Conservation (phyloP, 2,329 filamentous ascomycete genomes). For the Chrysosphaeria jannelii region DNA sequence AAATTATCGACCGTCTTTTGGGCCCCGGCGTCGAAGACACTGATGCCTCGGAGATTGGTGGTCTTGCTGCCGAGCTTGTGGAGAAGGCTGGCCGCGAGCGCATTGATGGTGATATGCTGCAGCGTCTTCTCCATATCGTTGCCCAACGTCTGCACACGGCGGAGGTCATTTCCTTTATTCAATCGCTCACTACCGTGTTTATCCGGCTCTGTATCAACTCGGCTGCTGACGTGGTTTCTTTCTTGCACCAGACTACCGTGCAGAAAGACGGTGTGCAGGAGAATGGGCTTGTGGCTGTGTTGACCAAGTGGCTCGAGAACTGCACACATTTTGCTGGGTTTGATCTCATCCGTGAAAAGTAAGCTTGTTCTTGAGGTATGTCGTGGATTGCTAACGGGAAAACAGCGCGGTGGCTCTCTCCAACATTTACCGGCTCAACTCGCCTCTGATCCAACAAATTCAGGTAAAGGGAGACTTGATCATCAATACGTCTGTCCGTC, state of each 20-base stretch:
- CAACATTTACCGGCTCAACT: constrained; percentile 68
- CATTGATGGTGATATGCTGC: constrained; percentile 59
- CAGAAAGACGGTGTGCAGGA: constrained; percentile 26
- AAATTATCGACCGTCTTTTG: constrained; percentile 76
- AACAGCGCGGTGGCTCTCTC: constrained; percentile 65
- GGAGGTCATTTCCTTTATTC: constrained; percentile 66
- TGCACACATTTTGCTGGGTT: constrained; percentile 94
- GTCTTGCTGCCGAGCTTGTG: constrained; percentile 75
- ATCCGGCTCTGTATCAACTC: constrained; percentile 65
- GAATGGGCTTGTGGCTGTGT: constrained; percentile 64
- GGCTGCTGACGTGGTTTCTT: constrained; percentile 70
- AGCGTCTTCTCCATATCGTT: constrained; percentile 61
- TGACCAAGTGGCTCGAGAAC: constrained; percentile 92
- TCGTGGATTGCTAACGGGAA: constrained; percentile 1
- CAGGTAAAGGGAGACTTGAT: constrained; percentile 82
- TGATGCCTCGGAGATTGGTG: constrained; percentile 83
- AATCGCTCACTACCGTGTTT: constrained; percentile 86
- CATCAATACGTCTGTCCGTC: constrained; percentile 40
- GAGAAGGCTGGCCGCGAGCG: constrained; percentile 83
- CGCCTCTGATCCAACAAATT: constrained; percentile 47
- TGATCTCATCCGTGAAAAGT: constrained; percentile 92
- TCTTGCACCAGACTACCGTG: constrained; percentile 62
- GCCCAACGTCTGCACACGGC: constrained; percentile 61
- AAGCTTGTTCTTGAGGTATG: constrained; percentile 8
- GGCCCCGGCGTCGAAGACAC: constrained; percentile 68